phyloP scores from a whole-genome alignment of 371 early-diverging fungal genomes.

The Mucor plumbeus region DNA sequence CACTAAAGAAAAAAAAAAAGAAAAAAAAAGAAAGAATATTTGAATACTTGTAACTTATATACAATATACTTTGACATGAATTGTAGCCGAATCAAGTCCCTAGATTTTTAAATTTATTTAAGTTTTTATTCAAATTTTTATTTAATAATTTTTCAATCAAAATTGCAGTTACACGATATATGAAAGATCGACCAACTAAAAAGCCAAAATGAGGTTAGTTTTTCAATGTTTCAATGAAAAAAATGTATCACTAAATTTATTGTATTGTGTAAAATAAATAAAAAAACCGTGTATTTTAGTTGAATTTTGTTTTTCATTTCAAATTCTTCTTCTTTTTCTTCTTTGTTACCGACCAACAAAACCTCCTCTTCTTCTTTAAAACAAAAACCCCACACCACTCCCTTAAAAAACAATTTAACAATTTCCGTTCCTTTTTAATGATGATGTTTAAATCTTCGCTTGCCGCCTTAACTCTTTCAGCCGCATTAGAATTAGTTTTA shows the following conservation, averaged over 20 bases:
- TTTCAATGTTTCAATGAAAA: neutral
- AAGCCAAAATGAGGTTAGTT: neutral
- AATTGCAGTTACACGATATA: constrained; percentile 15
- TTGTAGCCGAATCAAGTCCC: neutral
- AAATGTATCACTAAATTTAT: constrained; percentile 31
- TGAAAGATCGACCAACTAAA: constrained; percentile 15
- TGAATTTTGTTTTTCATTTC: constrained; percentile 5
- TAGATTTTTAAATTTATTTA: neutral
- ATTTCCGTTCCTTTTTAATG: constrained; percentile 19
- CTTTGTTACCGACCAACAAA: neutral
- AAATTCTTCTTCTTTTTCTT: neutral
- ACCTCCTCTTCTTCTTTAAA: neutral
- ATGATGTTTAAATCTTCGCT: constrained; percentile 24
- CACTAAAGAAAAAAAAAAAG: neutral
- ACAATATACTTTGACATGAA: too few species aligned
- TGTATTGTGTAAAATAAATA: constrained; percentile 13
- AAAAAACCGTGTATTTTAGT: neutral
- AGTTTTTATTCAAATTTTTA: constrained; percentile 6
- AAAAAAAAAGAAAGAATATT: too few species aligned
- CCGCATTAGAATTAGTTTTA: constrained; percentile 25
- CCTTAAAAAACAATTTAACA: constrained; percentile 10
- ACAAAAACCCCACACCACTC: neutral
- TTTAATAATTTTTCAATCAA: constrained; percentile 6
- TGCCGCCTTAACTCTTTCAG: constrained; percentile 21
- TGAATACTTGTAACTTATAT: neutral